phyloP scores from a whole-genome alignment of 495 filamentous ascomycete genomes.

The Corynascus novoguineensis region DNA sequence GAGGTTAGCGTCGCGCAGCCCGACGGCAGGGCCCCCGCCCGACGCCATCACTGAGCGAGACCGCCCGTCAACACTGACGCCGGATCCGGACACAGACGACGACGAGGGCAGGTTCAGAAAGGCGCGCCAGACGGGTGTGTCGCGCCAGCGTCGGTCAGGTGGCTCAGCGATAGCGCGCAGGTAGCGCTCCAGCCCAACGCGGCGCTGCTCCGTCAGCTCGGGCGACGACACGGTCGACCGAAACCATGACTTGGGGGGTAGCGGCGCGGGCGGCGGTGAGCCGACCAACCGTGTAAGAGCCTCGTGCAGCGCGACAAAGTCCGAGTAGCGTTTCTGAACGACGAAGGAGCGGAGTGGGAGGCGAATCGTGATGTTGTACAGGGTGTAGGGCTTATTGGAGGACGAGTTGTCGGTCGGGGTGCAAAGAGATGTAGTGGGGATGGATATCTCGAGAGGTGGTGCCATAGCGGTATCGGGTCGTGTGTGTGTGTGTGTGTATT shows the following conservation, averaged over 20 bases:
- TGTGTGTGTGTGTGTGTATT: background rate
- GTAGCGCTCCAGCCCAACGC: conserved; percentile 71
- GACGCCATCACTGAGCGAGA: too few species aligned
- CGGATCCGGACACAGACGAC: conserved; percentile 31
- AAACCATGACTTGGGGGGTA: conserved; percentile 85
- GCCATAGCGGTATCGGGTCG: conserved; percentile 49
- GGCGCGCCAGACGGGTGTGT: conserved; percentile 71
- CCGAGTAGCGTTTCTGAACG: conserved; percentile 89
- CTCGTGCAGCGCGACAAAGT: conserved; percentile 75
- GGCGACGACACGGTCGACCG: conserved; percentile 69
- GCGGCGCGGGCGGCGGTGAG: conserved; percentile 51
- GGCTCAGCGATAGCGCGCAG: conserved; percentile 71
- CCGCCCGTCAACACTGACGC: conserved; percentile 43
- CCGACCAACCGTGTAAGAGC: conserved; percentile 59
- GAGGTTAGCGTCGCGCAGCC: conserved; percentile 29
- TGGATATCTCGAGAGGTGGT: conserved; percentile 71
- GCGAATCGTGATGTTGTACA: conserved; percentile 87
- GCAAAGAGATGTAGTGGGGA: conserved; percentile 66
- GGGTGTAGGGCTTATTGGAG: conserved; percentile 73
- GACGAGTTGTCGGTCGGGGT: conserved; percentile 40
- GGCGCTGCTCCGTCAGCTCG: conserved; percentile 72
- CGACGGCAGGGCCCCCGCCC: conserved; percentile 34
- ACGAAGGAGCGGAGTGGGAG: conserved; percentile 83
- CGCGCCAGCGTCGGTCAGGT: conserved; percentile 79
- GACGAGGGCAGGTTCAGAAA: conserved; percentile 72